Conservation (phyloP, 441 rosid species). For the Viola pubescens region DNA sequence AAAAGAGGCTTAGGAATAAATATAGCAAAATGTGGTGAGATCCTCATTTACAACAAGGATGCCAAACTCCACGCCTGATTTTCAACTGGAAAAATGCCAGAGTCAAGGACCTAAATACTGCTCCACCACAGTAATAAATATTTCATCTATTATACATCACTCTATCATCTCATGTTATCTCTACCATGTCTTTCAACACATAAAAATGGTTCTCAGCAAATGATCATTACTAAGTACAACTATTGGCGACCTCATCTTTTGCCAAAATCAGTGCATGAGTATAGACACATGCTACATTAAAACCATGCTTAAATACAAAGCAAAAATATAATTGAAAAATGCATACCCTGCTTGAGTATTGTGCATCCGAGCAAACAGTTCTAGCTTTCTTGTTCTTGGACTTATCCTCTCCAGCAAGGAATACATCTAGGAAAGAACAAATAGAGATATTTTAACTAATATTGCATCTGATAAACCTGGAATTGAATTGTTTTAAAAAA, state of each 20-base stretch:
- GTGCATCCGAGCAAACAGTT: slow-evolving; percentile 97
- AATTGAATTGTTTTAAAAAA: slow-evolving; percentile 2
- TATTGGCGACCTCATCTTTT: too few relatives aligned
- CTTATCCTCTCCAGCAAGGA: slow-evolving; percentile 94
- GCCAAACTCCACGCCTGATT: too few relatives aligned
- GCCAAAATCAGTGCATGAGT: too few relatives aligned
- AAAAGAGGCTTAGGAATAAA: not conserved
- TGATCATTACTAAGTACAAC: too few relatives aligned
- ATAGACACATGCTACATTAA: not conserved
- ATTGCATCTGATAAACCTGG: not conserved
- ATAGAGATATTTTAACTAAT: slow-evolving; percentile 5
- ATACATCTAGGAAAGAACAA: slow-evolving; percentile 59
- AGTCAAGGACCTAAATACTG: too few relatives aligned
- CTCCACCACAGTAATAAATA: too few relatives aligned
- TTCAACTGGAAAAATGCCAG: too few relatives aligned
- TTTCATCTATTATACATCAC: too few relatives aligned
- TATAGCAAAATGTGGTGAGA: not conserved
- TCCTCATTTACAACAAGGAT: too few relatives aligned
- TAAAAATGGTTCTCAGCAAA: too few relatives aligned
- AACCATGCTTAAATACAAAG: not conserved
- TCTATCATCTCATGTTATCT: too few relatives aligned
- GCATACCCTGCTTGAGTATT: slow-evolving; percentile 91
- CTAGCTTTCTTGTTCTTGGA: slow-evolving; percentile 90
- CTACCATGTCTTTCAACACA: too few relatives aligned
- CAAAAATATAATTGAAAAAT: slow-evolving; percentile 2